A percentile compares a stretch with the other conserved stretches of the same genome.
These are phyloP conservation scores for Metroxylon sagu DNA, from an alignment of 176 grass and related monocot genomes.

Conservation along the genomic window DNA sequence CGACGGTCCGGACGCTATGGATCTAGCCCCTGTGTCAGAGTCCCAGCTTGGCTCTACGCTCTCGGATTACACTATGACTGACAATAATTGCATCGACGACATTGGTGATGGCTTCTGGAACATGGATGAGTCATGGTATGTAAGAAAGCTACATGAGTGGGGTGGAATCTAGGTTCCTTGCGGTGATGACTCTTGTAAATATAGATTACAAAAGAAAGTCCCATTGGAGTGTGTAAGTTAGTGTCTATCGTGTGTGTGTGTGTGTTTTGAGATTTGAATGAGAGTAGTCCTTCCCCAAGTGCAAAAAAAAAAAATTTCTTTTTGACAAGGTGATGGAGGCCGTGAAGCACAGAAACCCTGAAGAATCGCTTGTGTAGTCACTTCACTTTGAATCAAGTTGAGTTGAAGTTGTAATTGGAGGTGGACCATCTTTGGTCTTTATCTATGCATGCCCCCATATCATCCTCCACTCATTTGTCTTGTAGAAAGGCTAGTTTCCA, in stretches of 20 bases:
- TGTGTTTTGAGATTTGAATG: neutral
- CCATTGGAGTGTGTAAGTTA: too few species aligned
- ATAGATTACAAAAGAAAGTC: too few species aligned
- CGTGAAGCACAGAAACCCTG: too few species aligned
- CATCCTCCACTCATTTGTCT: too few species aligned
- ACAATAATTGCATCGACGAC: neutral
- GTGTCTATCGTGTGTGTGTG: too few species aligned
- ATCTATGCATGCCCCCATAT: too few species aligned
- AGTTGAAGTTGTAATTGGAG: neutral
- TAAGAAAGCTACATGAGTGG: slow-evolving; percentile 23
- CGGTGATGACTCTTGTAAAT: slow-evolving; percentile 3
- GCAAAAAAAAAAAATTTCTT: too few species aligned
- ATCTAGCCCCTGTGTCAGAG: neutral
- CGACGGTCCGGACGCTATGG: neutral
- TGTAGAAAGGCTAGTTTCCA: too few species aligned
- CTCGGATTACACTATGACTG: neutral
- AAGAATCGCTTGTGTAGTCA: neutral
- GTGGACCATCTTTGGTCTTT: neutral
- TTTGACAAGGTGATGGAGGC: too few species aligned
- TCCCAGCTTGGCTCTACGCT: neutral
- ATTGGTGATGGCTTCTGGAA: neutral
- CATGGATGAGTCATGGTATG: slow-evolving; percentile 11
- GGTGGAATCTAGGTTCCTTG: slow-evolving; percentile 72
- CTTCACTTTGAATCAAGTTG: slow-evolving; percentile 7
- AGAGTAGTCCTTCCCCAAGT: slow-evolving; percentile 2